Base-by-base conservation (phyloP, 805 yeast genomes). In the Candida ulmi region DNA sequence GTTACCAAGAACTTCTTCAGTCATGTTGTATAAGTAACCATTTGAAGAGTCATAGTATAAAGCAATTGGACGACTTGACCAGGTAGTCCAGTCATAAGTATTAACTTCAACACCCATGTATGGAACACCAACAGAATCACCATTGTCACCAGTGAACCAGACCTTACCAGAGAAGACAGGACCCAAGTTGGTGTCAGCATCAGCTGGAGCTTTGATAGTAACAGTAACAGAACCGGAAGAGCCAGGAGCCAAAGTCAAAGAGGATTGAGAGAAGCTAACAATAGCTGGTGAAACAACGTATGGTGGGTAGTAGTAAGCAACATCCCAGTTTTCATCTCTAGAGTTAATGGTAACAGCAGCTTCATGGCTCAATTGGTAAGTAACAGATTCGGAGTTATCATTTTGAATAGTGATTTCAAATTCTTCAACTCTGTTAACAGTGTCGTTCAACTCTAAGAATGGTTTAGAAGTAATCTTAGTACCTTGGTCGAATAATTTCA, bases 31-130 rank as follows among this genome's bases (percentile, higher is more conserved):
- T 16, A 38, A 28, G 41, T 41, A 43, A 13, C 36, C 24, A 11
- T 13, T 35, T 1, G 38, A 40, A 17, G 11, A 7, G 6, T 41
- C 40, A 32, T 39, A 46, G 13, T 39, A 38, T 17, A 41, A n/a
- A 24, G 37, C 32, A 13, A 38, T 2, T 11, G 47, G 44, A 2
- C 12, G 2, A 4, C 27, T 23, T 12, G 26, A 18, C 30, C 27
- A 38, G n/a, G 43, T 19, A 15, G 42, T 32, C 50, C 50, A 46
- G 2, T 17, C 39, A 6, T 36, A 21, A 29, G 44, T 30, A 17
- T 41, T 35, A 15, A 38, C 37, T 28, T 44, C 38, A 24, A 43
- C 44, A 36, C 50, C 50, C 47, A 46, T 36, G 38, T 46, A 46
- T 21, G 50, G 50, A 25, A 46, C 48, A 24, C 32, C 24, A 13